Conservation (phyloP, 768 basidiomycete genomes). For the Suillus subaureus region DNA sequence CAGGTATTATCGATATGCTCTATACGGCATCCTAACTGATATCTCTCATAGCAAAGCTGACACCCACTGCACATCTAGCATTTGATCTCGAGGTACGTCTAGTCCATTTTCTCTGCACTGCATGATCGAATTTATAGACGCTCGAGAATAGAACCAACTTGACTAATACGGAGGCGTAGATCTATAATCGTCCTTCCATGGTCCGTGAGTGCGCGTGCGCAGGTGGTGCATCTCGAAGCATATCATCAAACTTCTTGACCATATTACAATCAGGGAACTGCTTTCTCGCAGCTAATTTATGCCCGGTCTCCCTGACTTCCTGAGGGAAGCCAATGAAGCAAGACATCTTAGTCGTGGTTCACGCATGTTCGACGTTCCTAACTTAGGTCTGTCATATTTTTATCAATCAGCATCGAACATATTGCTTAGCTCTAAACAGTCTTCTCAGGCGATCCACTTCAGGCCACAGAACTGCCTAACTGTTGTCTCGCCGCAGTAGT, state of each 20-base stretch:
- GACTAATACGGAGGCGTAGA: background rate
- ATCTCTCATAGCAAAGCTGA: background rate
- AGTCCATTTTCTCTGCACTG: background rate
- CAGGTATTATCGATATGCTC: background rate
- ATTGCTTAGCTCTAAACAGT: background rate
- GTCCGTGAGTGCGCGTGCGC: background rate
- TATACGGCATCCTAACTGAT: background rate
- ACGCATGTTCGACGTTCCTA: background rate
- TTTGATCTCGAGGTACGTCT: background rate
- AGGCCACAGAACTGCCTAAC: background rate
- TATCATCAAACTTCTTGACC: background rate
- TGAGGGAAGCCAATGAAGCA: background rate
- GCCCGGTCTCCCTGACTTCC: background rate
- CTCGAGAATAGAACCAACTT: background rate
- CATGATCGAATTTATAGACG: background rate
- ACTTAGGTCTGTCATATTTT: background rate
- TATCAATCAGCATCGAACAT: background rate
- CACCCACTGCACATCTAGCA: background rate
- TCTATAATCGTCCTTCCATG: background rate
- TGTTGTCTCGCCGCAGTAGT: background rate
- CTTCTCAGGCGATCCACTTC: slow-evolving; percentile 4
- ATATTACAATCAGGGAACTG: background rate
- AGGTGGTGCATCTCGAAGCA: slow-evolving; percentile 1
- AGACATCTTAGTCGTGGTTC: slow-evolving; percentile 5
- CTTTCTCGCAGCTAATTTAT: background rate